Evolutionary conservation across 176 grass and related monocot species (phyloP), one percentile per base, ranked within the genome.

Genomic region (Bonia amplexicaulis): DNA sequence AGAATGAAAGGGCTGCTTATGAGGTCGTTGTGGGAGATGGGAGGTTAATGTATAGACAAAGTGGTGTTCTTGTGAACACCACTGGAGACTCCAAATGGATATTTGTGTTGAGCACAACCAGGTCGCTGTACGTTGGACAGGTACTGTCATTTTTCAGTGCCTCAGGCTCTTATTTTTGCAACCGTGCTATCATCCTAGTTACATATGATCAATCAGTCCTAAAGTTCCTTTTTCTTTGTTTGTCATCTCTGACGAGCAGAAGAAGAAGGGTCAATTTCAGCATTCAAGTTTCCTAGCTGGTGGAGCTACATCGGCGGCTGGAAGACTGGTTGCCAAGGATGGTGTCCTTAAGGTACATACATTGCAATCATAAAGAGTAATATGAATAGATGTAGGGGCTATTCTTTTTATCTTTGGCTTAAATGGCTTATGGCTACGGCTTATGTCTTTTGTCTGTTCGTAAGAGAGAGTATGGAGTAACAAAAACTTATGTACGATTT

Each of bases 211-310:
- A 15, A 51, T 58, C 58, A 82, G 35, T 27, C 69, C 17, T 86
- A 10, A 22, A 13, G 58, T 25, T 23, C 12, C 2, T 61, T 61
- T 10, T 9, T 52, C 49, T 68, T 16, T 76, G 13, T 78, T 37
- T 44, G 11, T 13, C 15, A 37, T 48, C 55, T 85, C 5, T 55
- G 52, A 58, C 66, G 73, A 70, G 37, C 91, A 95, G 90, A 95
- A 95, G 87, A 85, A 74, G 54, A 95, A 95, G 73, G 93, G 93
- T 6, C 87, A 22, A 2, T 95, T 95, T 64, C 93, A 95, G 76
- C 93, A 95, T 79, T 95, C 93, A 0, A 95, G 93, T 55, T 95
- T 95, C 82, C 66, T 91, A 20, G 70, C 90, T 23, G 93, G 93
- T 44, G 93, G 75, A 1, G 93, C 90, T 9, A 95, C 88, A 3